phyloP scores from a whole-genome alignment of 768 basidiomycete species.

The Termitomyces sp. region DNA sequence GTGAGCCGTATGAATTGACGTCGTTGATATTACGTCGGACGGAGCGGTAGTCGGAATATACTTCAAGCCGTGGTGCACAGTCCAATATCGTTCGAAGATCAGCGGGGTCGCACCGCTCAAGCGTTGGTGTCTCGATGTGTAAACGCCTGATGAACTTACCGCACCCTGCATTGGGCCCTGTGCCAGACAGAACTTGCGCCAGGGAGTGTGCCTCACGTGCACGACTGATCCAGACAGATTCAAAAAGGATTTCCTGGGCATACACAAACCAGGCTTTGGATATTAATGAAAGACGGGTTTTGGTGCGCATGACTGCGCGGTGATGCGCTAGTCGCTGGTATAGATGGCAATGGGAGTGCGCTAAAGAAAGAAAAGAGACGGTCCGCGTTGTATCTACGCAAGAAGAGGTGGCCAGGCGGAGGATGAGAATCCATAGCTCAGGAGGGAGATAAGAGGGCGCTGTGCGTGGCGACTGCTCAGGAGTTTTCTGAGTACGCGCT shows the following conservation, averaged over 20 bases:
- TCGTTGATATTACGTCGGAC: slow-evolving; percentile 55
- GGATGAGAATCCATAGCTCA: slow-evolving; percentile 66
- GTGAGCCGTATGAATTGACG: slow-evolving; percentile 37
- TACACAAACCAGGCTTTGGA: slow-evolving; percentile 54
- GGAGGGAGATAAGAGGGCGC: slow-evolving; percentile 47
- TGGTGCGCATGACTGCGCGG: slow-evolving; percentile 44
- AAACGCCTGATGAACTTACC: slow-evolving; percentile 59
- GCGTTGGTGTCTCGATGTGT: slow-evolving; percentile 66
- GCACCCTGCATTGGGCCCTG: slow-evolving; percentile 28
- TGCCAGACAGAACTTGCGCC: slow-evolving; percentile 34
- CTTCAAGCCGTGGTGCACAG: slow-evolving; percentile 54
- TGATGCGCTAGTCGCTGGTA: slow-evolving; percentile 42
- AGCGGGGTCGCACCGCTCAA: slow-evolving; percentile 63
- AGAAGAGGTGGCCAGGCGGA: slow-evolving; percentile 55
- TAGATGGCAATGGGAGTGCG: slow-evolving; percentile 35
- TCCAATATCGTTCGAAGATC: slow-evolving; percentile 71
- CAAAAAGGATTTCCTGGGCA: slow-evolving; percentile 57
- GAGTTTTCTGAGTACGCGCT: background rate
- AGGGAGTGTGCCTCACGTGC: slow-evolving; percentile 47
- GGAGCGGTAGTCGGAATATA: slow-evolving; percentile 64
- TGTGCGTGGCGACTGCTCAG: background rate
- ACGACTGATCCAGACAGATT: slow-evolving; percentile 68
- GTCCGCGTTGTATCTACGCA: slow-evolving; percentile 42
- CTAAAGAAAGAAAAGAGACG: slow-evolving; percentile 57
- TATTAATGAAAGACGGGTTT: slow-evolving; percentile 52